Evolutionary conservation across 148 eudicot species (phyloP), one percentile per base, ranked within the genome.

Genomic region (Arctostaphylos glauca): DNA sequence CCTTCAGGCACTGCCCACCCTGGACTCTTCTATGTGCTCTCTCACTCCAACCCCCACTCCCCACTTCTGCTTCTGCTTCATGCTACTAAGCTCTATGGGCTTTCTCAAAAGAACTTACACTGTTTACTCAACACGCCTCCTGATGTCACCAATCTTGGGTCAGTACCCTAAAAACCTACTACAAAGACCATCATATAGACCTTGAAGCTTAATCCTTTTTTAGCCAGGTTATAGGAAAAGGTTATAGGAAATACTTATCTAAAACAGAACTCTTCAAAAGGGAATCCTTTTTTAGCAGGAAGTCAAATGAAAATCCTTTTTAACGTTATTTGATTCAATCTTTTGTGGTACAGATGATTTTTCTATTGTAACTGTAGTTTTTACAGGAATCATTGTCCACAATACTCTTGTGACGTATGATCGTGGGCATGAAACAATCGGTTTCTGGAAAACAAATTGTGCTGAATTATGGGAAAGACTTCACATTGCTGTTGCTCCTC

Each of bases 401-500:
- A 96, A 96, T 89, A 94, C 96, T 80, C 91, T 96, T 71, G 98
- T 96, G 84, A 91, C 89, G 56, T 96, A 96, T 91, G 99, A 96
- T 58, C 98, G 99, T 80, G 91, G 91, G 85, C 88, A 93, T 87
- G 91, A 85, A 67, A 91, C 87, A 83, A 88, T 96, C 71, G 99
- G 99, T 54, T 94, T 96, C 78, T 96, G 97, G 99, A 96, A 94
- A 95, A 96, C 99, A 15, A 96, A 94, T 89, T 96, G 99, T 82
- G 92, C 99, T 13, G 94, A 91, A 80, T 85, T 96, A 84, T 96
- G 95, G 97, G 90, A 90, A 80, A 90, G 90, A 81, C 89, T 96
- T 81, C 84, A 89, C 82, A 73, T 80, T 38, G 66, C 88, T 59
- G 85, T 72, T 84, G 78, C 88, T 86, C 78, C 88, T 43, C 91